A percentile compares a stretch with the other conserved stretches of the same genome.
Evolutionary conservation across 2,329 filamentous ascomycete genomes (phyloP).

Genomic region (Massarina eburnea): DNA sequence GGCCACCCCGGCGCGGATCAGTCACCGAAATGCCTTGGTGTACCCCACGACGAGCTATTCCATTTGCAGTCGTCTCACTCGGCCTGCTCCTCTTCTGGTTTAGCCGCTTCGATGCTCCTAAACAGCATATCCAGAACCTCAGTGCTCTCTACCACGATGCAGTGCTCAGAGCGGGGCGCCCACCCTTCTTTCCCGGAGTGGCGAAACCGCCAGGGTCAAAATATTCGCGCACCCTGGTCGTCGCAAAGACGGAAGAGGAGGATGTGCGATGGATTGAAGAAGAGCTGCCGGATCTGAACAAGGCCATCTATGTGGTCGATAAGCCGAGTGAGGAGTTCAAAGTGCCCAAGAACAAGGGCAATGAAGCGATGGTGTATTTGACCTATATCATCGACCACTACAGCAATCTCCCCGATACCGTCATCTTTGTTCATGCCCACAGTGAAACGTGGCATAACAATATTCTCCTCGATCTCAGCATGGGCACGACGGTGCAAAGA

Average conservation of each 20-base stretch:
- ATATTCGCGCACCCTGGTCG: slow-evolving; percentile 22
- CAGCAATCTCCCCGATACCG: slow-evolving; percentile 32
- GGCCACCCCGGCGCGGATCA: neutral
- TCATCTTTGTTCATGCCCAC: slow-evolving; percentile 35
- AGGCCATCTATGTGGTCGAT: slow-evolving; percentile 43
- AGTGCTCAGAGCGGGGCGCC: neutral
- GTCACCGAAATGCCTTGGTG: neutral
- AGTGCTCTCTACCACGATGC: slow-evolving; percentile 1
- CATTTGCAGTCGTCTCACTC: neutral
- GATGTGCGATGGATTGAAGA: slow-evolving; percentile 33
- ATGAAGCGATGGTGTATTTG: slow-evolving; percentile 48
- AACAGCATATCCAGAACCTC: neutral
- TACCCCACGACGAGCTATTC: slow-evolving; percentile 1
- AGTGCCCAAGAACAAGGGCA: slow-evolving; percentile 46
- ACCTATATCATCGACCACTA: slow-evolving; percentile 41
- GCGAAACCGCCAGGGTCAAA: slow-evolving; percentile 16
- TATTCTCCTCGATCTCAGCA: slow-evolving; percentile 48
- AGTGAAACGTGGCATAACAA: slow-evolving; percentile 48
- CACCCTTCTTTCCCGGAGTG: slow-evolving; percentile 13
- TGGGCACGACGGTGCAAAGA: slow-evolving; percentile 44
- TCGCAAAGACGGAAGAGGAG: slow-evolving; percentile 26
- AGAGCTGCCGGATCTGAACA: slow-evolving; percentile 20
- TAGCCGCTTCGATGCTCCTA: neutral
- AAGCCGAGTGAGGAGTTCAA: slow-evolving; percentile 30
- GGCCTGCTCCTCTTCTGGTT: neutral